Evolutionary conservation across 176 grass and related monocot genomes (phyloP).

Genomic region (Carex parvula): DNA sequence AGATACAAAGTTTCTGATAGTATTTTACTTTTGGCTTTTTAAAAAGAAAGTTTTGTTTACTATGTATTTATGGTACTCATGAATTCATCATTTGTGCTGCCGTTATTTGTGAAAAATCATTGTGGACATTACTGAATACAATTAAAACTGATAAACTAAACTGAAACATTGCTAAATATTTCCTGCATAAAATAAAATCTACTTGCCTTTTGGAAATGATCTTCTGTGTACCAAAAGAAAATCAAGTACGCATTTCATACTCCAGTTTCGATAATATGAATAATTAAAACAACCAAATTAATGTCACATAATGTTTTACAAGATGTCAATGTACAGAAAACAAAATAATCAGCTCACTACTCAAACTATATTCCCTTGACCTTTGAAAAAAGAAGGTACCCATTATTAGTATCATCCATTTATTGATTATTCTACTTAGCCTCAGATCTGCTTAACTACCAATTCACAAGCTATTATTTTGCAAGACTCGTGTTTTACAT

Average conservation of each 20-base stretch:
- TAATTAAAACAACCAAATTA: background rate
- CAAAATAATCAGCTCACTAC: background rate
- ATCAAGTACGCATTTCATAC: background rate
- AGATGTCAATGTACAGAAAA: background rate
- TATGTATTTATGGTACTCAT: background rate
- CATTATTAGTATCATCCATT: too few relatives aligned
- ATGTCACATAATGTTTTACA: background rate
- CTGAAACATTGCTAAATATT: background rate
- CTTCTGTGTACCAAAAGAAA: background rate
- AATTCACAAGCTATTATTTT: too few relatives aligned
- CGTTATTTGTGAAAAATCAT: background rate
- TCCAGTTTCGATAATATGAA: background rate
- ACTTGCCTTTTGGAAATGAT: background rate
- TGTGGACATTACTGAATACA: background rate
- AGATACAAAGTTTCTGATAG: background rate
- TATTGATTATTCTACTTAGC: too few relatives aligned
- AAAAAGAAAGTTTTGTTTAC: background rate
- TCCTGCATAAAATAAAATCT: too few relatives aligned
- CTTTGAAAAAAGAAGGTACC: too few relatives aligned
- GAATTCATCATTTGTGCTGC: background rate
- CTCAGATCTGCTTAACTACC: too few relatives aligned
- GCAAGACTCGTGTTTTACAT: too few relatives aligned
- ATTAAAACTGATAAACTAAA: background rate
- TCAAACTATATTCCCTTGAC: too few relatives aligned
- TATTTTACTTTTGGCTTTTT: background rate